Evolutionary conservation across 1,139 yeast genomes (phyloP), one percentile per base, ranked within the genome.

Genomic region (Candida sanyaensis): DNA sequence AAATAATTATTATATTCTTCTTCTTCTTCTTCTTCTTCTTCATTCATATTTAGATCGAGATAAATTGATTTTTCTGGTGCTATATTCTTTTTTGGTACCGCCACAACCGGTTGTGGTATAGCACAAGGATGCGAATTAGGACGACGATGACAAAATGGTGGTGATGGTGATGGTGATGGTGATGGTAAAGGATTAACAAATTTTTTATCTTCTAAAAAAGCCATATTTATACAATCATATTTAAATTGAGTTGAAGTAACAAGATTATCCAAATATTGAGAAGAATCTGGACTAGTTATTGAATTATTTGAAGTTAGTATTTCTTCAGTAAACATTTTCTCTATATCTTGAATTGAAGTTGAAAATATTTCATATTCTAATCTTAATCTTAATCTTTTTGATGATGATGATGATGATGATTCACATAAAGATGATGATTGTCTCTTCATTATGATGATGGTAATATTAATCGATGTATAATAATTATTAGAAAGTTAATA

Each of bases 311-410:
- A 23, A 29, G 43, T 41, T 21, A 32, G 24, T 37, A 23, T 36
- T 34, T 49, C 48, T 34, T 37, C 41, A 13, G 52, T 54, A 50
- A 65, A 66, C 62, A 66, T 60, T 39, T 55, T 55, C 41, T 67
- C 68, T 30, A 66, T 65, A 46, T 66, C 71, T 45, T 59, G 56
- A 46, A 67, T 62, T 28, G 68, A 59, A 43, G 63, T 65, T 47
- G 64, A 61, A 46, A 65, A 66, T 39, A 65, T 64, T 50, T 65
- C 69, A 42, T 58, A 55, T 46, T 66, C 71, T 30, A 64, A 53
- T 45, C 54, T 57, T 28, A 63, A 47, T 30, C 71, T 49, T 43
- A 65, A 17, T 17, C 3, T 17, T 17, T 17, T 17, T 17, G 21
- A 17, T 2, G 21, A 65, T 47, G 53, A 56, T n/a, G n/a, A n/a